Percentiles rank a stretch among this genome's conserved stretches.
Evolutionary conservation across 176 grass and related monocot genomes (phyloP).

Genomic region (Canna indica): DNA sequence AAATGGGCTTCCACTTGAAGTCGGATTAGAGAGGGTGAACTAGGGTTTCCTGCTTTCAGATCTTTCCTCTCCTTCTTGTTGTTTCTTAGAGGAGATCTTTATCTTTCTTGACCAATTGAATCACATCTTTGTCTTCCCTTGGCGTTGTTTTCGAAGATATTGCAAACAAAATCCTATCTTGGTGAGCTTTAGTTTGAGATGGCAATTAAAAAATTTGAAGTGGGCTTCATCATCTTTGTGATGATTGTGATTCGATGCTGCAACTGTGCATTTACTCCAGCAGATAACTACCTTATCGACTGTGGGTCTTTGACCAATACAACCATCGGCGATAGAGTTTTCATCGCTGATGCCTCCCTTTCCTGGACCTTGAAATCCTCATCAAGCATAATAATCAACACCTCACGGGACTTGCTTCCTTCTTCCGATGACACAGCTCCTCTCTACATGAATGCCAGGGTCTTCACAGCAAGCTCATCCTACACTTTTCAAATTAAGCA

Average conservation of each 20-base stretch:
- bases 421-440: neutral
- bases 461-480: neutral
- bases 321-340: neutral
- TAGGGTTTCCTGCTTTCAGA: too few relatives aligned
- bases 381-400: neutral
- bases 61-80: neutral
- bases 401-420: neutral
- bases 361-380: neutral
- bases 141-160: neutral
- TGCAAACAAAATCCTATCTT: too few relatives aligned
- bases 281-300: too few relatives aligned
- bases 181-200: neutral
- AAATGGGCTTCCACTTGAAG: too few relatives aligned
- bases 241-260: neutral
- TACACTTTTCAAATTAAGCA: neutral
- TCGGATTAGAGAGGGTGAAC: too few relatives aligned
- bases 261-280: neutral
- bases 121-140: neutral
- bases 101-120: too few relatives aligned
- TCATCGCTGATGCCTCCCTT: neutral
- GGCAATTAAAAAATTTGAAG: neutral
- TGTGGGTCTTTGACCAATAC: conserved; percentile 1
- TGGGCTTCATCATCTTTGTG: neutral
- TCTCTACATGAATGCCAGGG: neutral
- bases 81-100: too few relatives aligned